phyloP scores from a whole-genome alignment of 1,284 basidiomycete genomes.

The Microbotryum lychnidis-dioicae region DNA sequence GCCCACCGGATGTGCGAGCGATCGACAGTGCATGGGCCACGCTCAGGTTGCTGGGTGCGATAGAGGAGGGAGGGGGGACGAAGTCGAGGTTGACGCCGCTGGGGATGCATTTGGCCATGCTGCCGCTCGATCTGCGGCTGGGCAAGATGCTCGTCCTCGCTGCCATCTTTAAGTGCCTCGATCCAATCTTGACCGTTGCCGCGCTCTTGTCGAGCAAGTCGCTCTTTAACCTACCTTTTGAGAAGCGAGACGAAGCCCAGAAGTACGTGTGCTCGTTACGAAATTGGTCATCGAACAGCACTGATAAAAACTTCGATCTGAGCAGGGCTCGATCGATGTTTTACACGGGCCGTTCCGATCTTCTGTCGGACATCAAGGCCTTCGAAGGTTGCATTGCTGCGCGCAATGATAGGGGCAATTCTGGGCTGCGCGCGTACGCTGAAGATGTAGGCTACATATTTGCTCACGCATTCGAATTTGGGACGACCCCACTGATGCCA shows the following conservation, averaged over 20 bases:
- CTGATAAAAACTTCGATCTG: constrained; percentile 7
- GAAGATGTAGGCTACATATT: constrained; percentile 51
- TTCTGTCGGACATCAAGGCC: constrained; percentile 71
- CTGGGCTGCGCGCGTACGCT: constrained; percentile 57
- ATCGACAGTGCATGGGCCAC: constrained; percentile 71
- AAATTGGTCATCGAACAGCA: not conserved
- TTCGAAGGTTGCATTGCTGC: constrained; percentile 60
- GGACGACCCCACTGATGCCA: not conserved
- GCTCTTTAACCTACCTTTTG: constrained; percentile 69
- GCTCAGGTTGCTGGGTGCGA: constrained; percentile 69
- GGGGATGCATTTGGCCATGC: constrained; percentile 68
- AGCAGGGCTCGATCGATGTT: constrained; percentile 61
- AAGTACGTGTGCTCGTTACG: constrained; percentile 44
- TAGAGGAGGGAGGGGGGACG: constrained; percentile 50
- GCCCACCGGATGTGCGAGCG: constrained; percentile 67
- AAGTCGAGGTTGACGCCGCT: constrained; percentile 59
- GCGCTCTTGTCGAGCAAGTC: constrained; percentile 82
- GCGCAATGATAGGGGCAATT: constrained; percentile 49
- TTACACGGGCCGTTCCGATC: constrained; percentile 66
- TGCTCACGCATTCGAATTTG: not conserved
- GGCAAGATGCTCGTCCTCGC: constrained; percentile 88
- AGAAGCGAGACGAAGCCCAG: constrained; percentile 70
- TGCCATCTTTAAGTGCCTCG: constrained; percentile 69
- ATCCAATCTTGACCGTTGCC: constrained; percentile 63
- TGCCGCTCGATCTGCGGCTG: constrained; percentile 82